phyloP scores from a whole-genome alignment of 768 basidiomycete species.

The Mycena galopus region DNA sequence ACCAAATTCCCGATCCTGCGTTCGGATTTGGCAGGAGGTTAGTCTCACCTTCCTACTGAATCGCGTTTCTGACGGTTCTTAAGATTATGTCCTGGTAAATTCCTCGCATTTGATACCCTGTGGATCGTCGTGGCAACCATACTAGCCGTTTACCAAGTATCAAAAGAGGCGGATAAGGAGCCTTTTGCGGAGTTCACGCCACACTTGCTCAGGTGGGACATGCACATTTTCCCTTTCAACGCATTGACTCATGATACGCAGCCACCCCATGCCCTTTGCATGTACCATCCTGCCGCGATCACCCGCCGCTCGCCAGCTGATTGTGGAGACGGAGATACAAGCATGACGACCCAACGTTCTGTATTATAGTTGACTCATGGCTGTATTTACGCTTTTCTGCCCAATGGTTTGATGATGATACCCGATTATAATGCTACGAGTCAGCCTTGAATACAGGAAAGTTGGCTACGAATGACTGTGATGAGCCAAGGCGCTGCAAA shows the following conservation, averaged over 20 bases:
- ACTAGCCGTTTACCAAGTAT: slow-evolving; percentile 54
- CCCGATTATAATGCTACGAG: not conserved
- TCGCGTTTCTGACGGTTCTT: not conserved
- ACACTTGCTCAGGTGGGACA: slow-evolving; percentile 50
- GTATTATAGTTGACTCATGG: slow-evolving; percentile 16
- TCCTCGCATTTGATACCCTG: slow-evolving; percentile 57
- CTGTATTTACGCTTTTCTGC: slow-evolving; percentile 24
- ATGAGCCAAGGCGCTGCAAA: slow-evolving; percentile 70
- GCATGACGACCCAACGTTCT: not conserved
- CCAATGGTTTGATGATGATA: not conserved
- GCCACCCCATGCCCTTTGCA: slow-evolving; percentile 57
- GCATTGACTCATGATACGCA: slow-evolving; percentile 30
- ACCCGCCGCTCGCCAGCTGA: slow-evolving; percentile 45
- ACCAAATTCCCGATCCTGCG: slow-evolving; percentile 51
- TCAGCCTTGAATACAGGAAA: slow-evolving; percentile 73
- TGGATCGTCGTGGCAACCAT: slow-evolving; percentile 59
- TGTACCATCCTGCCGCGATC: slow-evolving; percentile 54
- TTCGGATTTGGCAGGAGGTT: slow-evolving; percentile 60
- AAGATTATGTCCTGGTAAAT: slow-evolving; percentile 61
- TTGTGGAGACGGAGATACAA: slow-evolving; percentile 44
- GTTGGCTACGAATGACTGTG: slow-evolving; percentile 76
- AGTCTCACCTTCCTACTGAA: slow-evolving; percentile 4
- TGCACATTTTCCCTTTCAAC: not conserved
- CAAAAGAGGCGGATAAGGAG: slow-evolving; percentile 52
- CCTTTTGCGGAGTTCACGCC: slow-evolving; percentile 52